Conservation (phyloP, 1,284 basidiomycete species). For the Wolfiporia cocos region DNA sequence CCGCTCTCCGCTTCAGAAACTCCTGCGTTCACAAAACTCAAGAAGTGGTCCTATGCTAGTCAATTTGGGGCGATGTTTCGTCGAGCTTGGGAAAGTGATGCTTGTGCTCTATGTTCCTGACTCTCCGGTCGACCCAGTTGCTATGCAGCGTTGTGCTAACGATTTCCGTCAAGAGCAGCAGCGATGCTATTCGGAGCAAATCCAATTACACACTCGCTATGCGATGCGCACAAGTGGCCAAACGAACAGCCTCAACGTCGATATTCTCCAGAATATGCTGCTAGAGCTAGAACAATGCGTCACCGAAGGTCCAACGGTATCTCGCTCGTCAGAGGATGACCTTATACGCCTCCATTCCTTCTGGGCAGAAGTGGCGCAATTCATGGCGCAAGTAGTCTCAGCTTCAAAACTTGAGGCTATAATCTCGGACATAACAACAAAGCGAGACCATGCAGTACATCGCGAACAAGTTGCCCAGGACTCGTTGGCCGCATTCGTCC, state of each 20-base stretch:
- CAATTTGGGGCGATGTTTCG: conserved; percentile 54
- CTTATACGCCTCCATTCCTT: conserved; percentile 64
- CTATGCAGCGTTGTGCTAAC: conserved; percentile 51
- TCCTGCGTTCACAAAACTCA: background rate
- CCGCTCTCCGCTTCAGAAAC: conserved; percentile 5
- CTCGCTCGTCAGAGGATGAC: too few relatives aligned
- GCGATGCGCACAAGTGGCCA: conserved; percentile 65
- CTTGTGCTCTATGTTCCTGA: conserved; percentile 82
- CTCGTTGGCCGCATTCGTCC: conserved; percentile 57
- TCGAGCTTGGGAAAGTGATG: conserved; percentile 55
- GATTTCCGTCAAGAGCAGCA: conserved; percentile 46
- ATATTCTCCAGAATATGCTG: too few relatives aligned
- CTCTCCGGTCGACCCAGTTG: conserved; percentile 84
- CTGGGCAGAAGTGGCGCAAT: conserved; percentile 80
- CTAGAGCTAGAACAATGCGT: too few relatives aligned
- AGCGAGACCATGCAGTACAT: conserved; percentile 32
- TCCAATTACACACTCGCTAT: conserved; percentile 50
- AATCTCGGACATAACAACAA: conserved; percentile 25
- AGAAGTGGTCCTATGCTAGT: background rate
- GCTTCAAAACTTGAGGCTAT: conserved; percentile 41
- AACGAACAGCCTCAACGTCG: conserved; percentile 44
- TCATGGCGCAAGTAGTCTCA: conserved; percentile 50
- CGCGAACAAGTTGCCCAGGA: conserved; percentile 63
- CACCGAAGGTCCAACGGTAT: too few relatives aligned
- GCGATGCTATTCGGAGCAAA: conserved; percentile 43